A percentile compares a stretch with the other conserved stretches of the same genome.
Conservation (phyloP, 1,139 yeast genomes). For the Debaryomyces singareniensis region DNA sequence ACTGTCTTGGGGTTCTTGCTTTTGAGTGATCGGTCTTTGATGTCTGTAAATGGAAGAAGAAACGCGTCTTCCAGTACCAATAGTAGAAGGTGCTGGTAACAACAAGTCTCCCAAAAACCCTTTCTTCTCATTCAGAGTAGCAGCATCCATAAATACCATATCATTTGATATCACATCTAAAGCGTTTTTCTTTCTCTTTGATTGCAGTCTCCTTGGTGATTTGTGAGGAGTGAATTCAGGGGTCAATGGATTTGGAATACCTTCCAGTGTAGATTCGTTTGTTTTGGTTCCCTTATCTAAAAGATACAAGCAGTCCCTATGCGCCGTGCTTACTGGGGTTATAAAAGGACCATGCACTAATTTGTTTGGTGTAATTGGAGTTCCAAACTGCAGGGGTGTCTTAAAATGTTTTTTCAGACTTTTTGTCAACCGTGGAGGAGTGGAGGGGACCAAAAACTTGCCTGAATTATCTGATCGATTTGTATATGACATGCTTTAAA, state of each 20-base stretch:
- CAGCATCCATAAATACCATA: conserved; percentile 2
- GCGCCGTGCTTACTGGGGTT: conserved; percentile 2
- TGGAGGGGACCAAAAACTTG: conserved; percentile 7
- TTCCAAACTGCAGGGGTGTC: conserved; percentile 3
- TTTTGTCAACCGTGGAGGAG: conserved; percentile 7
- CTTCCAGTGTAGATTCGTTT: neutral
- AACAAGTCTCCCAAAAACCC: conserved; percentile 19
- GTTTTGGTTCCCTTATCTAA: neutral
- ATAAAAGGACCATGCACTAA: conserved; percentile 1
- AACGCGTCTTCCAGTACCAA: conserved; percentile 31
- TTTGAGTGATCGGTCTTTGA: conserved; percentile 11
- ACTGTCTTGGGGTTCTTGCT: conserved; percentile 15
- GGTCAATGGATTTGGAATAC: conserved; percentile 3
- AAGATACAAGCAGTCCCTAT: conserved; percentile 1
- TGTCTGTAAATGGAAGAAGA: conserved; percentile 6
- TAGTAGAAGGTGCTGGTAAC: conserved; percentile 37
- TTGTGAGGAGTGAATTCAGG: conserved; percentile 8
- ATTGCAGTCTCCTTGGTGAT: conserved; percentile 3
- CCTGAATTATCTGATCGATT: conserved; percentile 2
- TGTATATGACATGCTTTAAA: no score
- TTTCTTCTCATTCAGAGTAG: neutral
- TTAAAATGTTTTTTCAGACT: conserved; percentile 1
- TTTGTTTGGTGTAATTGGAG: conserved; percentile 6
- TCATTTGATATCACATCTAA: conserved; percentile 3
- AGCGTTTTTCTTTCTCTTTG: conserved; percentile 3